A percentile compares a stretch with the other conserved stretches of the same genome.
These are phyloP conservation scores for Emericellopsis atlantica DNA, from an alignment of 2,329 filamentous ascomycete genomes.

Conservation along the genomic window DNA sequence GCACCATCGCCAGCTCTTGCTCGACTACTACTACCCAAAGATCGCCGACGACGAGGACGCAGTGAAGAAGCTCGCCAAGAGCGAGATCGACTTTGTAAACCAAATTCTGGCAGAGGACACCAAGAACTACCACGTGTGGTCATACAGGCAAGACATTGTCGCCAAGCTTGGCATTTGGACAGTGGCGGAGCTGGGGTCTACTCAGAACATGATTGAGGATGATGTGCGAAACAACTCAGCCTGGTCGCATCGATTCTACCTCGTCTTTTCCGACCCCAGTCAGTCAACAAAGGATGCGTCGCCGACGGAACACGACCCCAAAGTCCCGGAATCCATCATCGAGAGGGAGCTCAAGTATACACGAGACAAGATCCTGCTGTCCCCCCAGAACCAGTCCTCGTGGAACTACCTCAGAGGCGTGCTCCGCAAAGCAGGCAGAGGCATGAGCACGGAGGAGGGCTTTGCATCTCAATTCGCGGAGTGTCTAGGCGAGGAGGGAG, in stretches of 20 bases:
- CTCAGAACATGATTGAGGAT: slow-evolving; percentile 58
- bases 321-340: slow-evolving; percentile 49
- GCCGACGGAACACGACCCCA: slow-evolving; percentile 38
- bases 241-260: slow-evolving; percentile 93
- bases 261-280: slow-evolving; percentile 61
- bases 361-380: slow-evolving; percentile 58
- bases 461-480: slow-evolving; percentile 41
- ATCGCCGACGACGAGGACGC: slow-evolving; percentile 44
- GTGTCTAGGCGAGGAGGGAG: slow-evolving; percentile 31
- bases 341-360: slow-evolving; percentile 67
- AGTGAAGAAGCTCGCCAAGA: slow-evolving; percentile 43
- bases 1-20: slow-evolving; percentile 57
- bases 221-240: slow-evolving; percentile 95
- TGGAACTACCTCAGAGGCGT: slow-evolving; percentile 88
- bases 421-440: slow-evolving; percentile 50
- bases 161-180: slow-evolving; percentile 55
- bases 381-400: slow-evolving; percentile 85
- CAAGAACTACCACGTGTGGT: slow-evolving; percentile 99
- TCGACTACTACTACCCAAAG: slow-evolving; percentile 44
- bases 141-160: slow-evolving; percentile 68
- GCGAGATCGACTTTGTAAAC: slow-evolving; percentile 64
- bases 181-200: slow-evolving; percentile 57
- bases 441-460: slow-evolving; percentile 27
- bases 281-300: slow-evolving; percentile 31
- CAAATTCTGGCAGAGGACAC: slow-evolving; percentile 74